Conservation (phyloP, 495 filamentous ascomycete genomes). For the Aspergillus mulundensis region DNA sequence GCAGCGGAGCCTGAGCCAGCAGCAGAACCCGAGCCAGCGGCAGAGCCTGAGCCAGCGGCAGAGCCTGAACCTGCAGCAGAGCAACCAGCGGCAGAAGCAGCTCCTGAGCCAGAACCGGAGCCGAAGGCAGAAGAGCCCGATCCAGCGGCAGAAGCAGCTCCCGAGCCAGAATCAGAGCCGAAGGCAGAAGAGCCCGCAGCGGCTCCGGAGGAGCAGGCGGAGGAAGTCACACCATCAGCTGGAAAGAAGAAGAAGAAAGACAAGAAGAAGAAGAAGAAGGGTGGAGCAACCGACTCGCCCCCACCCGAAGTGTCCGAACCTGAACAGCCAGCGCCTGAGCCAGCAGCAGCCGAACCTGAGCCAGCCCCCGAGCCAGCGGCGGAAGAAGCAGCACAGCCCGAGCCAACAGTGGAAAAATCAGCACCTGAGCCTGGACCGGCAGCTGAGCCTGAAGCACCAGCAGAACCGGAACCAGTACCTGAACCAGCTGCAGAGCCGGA, state of each 20-base stretch:
- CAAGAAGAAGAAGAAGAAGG: neutral
- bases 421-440: neutral
- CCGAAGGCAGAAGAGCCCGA: no score
- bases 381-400: neutral
- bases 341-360: neutral
- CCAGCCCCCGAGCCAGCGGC: neutral
- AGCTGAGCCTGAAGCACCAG: neutral
- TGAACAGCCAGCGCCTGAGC: neutral
- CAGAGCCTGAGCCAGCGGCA: no score
- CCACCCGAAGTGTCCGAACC: neutral
- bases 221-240: constrained; percentile 8
- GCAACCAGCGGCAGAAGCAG: no score
- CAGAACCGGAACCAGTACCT: neutral
- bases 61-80: no score
- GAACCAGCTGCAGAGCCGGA: constrained; percentile 5
- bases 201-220: constrained; percentile 16
- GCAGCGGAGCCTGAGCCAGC: no score
- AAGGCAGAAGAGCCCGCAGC: constrained; percentile 18
- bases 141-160: no score
- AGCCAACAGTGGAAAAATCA: no score
- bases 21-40: no score
- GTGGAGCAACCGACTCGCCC: neutral
- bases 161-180: constrained; percentile 21
- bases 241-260: neutral
- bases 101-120: no score